phyloP scores from a whole-genome alignment of 306 rosid species.

The Sechiopsis laciniata region DNA sequence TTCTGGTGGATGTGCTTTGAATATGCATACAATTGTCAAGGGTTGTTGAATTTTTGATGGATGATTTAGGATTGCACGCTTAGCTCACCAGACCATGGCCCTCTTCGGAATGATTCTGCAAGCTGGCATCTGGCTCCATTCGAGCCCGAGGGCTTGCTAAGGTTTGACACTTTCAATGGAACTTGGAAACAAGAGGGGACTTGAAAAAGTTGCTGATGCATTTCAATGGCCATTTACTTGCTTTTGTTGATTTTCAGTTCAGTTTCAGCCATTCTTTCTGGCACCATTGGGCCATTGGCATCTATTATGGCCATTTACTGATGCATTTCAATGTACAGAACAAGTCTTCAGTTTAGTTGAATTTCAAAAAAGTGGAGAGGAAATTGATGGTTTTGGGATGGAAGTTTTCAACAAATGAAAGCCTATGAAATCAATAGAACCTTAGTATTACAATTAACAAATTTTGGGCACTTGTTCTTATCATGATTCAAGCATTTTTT shows the following conservation, averaged over 20 bases:
- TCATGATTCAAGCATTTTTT: too few relatives aligned
- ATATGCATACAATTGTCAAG: neutral
- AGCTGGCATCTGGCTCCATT: slow-evolving; percentile 73
- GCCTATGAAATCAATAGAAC: too few relatives aligned
- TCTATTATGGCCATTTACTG: slow-evolving; percentile 84
- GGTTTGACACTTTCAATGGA: slow-evolving; percentile 29
- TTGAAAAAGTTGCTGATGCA: too few relatives aligned
- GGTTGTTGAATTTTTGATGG: neutral
- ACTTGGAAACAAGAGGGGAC: neutral
- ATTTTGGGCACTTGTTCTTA: too few relatives aligned
- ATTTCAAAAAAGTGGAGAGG: too few relatives aligned
- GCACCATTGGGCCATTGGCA: slow-evolving; percentile 46
- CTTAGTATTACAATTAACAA: too few relatives aligned
- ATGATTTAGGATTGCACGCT: slow-evolving; percentile 56
- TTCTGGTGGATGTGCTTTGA: too few relatives aligned
- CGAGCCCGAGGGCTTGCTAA: slow-evolving; percentile 83
- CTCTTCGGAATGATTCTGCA: slow-evolving; percentile 53
- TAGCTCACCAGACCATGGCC: slow-evolving; percentile 40
- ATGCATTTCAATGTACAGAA: slow-evolving; percentile 72
- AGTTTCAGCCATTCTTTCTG: slow-evolving; percentile 66
- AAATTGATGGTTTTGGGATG: too few relatives aligned
- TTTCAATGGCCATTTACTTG: too few relatives aligned
- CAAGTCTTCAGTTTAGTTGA: neutral
- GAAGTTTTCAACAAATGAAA: too few relatives aligned
- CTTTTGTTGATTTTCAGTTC: slow-evolving; percentile 37